Base-by-base conservation (phyloP, 2,329 filamentous ascomycete genomes). In the Beauveria varroae region DNA sequence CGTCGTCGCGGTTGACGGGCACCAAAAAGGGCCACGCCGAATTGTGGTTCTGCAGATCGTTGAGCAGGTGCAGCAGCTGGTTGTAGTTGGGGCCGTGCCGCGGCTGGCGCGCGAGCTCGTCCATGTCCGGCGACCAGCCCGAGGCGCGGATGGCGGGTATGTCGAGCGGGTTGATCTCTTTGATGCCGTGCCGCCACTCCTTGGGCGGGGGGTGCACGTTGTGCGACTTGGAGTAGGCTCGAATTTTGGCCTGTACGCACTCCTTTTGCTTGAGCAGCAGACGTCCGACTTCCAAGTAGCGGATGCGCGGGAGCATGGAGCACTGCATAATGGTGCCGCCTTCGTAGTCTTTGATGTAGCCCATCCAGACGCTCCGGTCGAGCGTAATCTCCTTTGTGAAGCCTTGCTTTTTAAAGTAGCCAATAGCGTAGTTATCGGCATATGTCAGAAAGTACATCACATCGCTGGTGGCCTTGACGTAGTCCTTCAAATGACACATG, bases 371-470 rank as follows among this genome's bases (percentile, higher is more conserved):
- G 2, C 88, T 86, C 69, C 87, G 89, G 63, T 95, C 90, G 1
- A 99, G 84, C 0, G 93, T 96, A 65, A 99, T 98, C 69, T 99
- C 93, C 73, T 99, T 99, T 1, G 95, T 98, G 71, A 99, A 99
- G 0, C 95, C 95, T 73, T 99, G 95, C 73, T 99, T 99, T 75
- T 98, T 96, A 76, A 99, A 99, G 74, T 98, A 99, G 12, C 95
- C 95, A 66, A 96, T 99, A 44, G 95, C 95, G 71, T 98, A 98
- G 74, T 99, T 99, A 74, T 99, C 95, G 65, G 95, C 95, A 70
- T 99, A 99, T 1, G 95, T 99, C 2, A 99, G 81, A 74, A 99
- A 99, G 75, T 99, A 93, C 93, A 97, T 98, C 53, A 99, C 93
- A 66, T 93, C 88, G 59, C 91, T 96, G 1, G 93, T 97, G 7